Evolutionary conservation across 768 basidiomycete genomes (phyloP).

Genomic region (Amanita exitialis): DNA sequence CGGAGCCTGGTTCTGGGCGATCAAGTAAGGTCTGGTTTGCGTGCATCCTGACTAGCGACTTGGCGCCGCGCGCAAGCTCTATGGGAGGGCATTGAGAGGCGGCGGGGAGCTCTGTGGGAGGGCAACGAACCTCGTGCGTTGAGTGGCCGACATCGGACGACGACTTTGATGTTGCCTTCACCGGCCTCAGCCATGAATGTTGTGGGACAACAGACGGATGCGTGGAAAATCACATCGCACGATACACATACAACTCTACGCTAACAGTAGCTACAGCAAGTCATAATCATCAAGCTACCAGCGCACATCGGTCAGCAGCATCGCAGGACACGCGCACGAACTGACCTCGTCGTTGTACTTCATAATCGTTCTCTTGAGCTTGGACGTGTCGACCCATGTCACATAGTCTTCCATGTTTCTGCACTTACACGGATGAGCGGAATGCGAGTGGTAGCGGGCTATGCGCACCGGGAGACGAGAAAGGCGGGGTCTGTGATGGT

Average conservation of each 20-base stretch:
- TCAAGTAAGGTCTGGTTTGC: conserved; percentile 90
- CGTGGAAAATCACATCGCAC: neutral
- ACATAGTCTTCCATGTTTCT: conserved; percentile 99
- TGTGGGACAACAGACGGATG: neutral
- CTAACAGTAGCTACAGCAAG: conserved; percentile 40
- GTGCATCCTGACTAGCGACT: conserved; percentile 88
- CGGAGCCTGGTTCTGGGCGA: conserved; percentile 71
- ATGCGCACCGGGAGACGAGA: conserved; percentile 72
- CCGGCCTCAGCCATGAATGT: conserved; percentile 61
- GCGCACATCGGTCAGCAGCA: conserved; percentile 10
- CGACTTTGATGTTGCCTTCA: conserved; percentile 88
- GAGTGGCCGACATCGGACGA: conserved; percentile 92
- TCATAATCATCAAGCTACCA: conserved; percentile 90
- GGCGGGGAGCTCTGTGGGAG: conserved; percentile 65
- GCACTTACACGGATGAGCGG: conserved; percentile 5
- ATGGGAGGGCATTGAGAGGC: conserved; percentile 6
- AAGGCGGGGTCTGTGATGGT: conserved; percentile 95
- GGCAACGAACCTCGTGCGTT: conserved; percentile 73
- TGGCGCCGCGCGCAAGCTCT: conserved; percentile 94
- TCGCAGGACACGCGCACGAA: neutral
- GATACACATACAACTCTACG: neutral
- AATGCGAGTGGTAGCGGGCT: conserved; percentile 16
- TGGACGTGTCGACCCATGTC: conserved; percentile 98
- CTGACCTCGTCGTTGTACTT: conserved; percentile 90
- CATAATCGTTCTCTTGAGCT: conserved; percentile 93